Percentiles rank a stretch among this genome's conserved stretches.
Conservation (phyloP, 805 yeast species). For the Yamadazyma phyllophila region DNA sequence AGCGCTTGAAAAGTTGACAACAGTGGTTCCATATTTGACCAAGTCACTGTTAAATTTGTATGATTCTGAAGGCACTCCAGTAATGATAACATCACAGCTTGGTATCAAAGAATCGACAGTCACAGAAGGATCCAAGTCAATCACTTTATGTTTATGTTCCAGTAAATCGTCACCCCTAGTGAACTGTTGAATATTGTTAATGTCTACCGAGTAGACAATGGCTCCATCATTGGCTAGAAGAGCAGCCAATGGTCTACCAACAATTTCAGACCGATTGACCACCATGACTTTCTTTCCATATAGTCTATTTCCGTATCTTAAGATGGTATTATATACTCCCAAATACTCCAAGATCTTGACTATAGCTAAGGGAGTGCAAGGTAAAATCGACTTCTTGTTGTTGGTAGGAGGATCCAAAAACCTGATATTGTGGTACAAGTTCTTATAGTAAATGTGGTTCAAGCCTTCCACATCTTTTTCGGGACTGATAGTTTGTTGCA, state of each 20-base stretch:
- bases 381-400: slow-evolving; percentile 78
- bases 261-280: slow-evolving; percentile 93
- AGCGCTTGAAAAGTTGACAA: slow-evolving; percentile 84
- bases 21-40: slow-evolving; percentile 84
- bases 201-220: slow-evolving; percentile 86
- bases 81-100: slow-evolving; percentile 85
- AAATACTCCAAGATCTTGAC: slow-evolving; percentile 90
- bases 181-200: slow-evolving; percentile 83
- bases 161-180: slow-evolving; percentile 91
- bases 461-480: slow-evolving; percentile 97
- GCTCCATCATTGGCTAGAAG: slow-evolving; percentile 97
- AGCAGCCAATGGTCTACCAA: slow-evolving; percentile 96
- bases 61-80: slow-evolving; percentile 85
- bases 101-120: slow-evolving; percentile 65
- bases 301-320: slow-evolving; percentile 86
- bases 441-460: slow-evolving; percentile 85
- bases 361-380: slow-evolving; percentile 94
- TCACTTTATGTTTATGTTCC: slow-evolving; percentile 77
- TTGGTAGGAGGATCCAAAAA: slow-evolving; percentile 69
- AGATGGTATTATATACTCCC: slow-evolving; percentile 77
- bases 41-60: slow-evolving; percentile 85
- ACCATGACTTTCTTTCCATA: slow-evolving; percentile 91
- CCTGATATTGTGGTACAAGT: slow-evolving; percentile 90
- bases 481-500: slow-evolving; percentile 88
- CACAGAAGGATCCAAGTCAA: slow-evolving; percentile 46